These are phyloP conservation scores for Phytomonas sp. DNA, from an alignment of 208 protist genomes.

Conservation along the genomic window DNA sequence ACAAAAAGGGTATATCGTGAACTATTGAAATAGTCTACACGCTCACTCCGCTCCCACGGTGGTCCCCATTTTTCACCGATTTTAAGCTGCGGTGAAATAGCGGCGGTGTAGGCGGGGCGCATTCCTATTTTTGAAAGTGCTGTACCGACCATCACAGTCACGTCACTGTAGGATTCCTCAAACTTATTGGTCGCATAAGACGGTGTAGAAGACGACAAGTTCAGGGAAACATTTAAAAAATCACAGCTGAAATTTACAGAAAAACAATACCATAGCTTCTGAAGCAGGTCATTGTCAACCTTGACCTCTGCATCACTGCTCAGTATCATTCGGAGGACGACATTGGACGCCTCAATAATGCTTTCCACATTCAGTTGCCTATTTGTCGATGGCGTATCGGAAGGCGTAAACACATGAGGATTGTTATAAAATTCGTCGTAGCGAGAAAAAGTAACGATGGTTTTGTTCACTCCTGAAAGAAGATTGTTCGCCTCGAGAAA, in stretches of 20 bases:
- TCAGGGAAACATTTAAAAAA: background rate
- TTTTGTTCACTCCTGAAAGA: background rate
- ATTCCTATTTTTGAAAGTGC: background rate
- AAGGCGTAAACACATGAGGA: slow-evolving; percentile 5
- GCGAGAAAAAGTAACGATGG: slow-evolving; percentile 2
- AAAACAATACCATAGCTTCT: slow-evolving; percentile 5
- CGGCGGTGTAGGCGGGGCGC: background rate
- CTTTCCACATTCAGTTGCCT: background rate
- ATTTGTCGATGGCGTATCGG: background rate
- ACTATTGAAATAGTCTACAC: background rate
- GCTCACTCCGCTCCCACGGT: background rate
- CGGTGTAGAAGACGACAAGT: background rate
- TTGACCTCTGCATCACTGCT: background rate
- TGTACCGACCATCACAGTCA: background rate
- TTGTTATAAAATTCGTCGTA: slow-evolving; percentile 3
- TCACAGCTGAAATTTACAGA: background rate
- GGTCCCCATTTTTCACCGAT: background rate
- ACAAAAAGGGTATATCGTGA: background rate
- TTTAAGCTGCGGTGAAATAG: background rate
- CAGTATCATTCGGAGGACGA: background rate
- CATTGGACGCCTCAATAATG: background rate
- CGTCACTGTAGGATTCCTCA: background rate
- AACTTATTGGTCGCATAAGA: background rate
- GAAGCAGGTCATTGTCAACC: slow-evolving; percentile 1
- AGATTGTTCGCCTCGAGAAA: slow-evolving; percentile 2